A percentile compares a stretch with the other conserved stretches of the same genome.
Conservation (phyloP, 768 basidiomycete species). For the Podaxis sp. region DNA sequence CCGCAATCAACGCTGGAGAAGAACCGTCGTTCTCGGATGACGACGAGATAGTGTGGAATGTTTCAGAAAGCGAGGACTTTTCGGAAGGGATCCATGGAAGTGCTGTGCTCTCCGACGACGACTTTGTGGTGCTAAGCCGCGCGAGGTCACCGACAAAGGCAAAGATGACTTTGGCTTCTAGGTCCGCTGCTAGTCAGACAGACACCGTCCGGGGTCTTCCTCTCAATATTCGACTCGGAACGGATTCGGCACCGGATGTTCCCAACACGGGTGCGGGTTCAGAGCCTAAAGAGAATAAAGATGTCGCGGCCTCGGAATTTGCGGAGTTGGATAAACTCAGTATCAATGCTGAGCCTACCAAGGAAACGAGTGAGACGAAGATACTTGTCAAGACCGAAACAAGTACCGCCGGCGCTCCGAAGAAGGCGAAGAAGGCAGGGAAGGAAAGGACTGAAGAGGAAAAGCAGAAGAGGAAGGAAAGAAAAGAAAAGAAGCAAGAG, state of each 20-base stretch:
- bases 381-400: background rate
- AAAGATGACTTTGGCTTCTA: background rate
- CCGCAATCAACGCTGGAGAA: background rate
- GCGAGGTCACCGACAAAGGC: background rate
- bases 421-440: conserved; percentile 18
- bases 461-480: background rate
- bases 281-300: background rate
- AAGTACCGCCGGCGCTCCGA: background rate
- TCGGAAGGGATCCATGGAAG: conserved; percentile 11
- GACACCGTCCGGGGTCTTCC: background rate
- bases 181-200: background rate
- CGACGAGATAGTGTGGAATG: conserved; percentile 57
- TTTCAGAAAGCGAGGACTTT: conserved; percentile 35
- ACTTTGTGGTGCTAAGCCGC: conserved; percentile 50
- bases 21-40: conserved; percentile 34
- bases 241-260: background rate
- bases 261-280: background rate
- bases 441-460: conserved; percentile 4
- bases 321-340: conserved; percentile 6
- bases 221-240: background rate
- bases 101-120: conserved; percentile 41
- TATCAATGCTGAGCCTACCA: background rate
- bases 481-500: conserved; percentile 8
- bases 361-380: background rate
- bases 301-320: background rate